Evolutionary conservation across 176 grass and related monocot species (phyloP), one percentile per base, ranked within the genome.

Genomic region (Triticum monococcum): DNA sequence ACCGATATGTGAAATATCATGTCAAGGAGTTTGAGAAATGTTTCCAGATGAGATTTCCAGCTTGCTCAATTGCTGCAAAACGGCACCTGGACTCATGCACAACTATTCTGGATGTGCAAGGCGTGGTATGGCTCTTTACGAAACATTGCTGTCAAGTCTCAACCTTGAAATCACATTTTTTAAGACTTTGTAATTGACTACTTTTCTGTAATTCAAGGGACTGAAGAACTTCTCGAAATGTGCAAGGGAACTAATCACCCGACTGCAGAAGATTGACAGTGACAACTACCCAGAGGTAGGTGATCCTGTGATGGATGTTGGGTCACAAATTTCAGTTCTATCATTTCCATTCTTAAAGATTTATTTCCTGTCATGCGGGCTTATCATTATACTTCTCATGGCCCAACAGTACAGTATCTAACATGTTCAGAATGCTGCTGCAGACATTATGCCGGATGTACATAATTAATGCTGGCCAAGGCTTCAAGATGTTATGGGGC

Each of bases 231-330:
- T 99, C 87, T 92, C 90, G 0, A 99, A 99, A 85, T 40, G 86
- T 87, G 97, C 97, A 60, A 85, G 97, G 90, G 97, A 99, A 84
- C 89, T 99, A 52, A 96, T 99, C 37, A 88, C 89, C 41, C 92
- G 77, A 45, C 70, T 99, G 78, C 92, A 99, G 87, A 99, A 91
- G 78, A 93, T 99, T 56, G 97, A 99, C 87, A 91, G 65, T 89
- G 94, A 99, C 83, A 99, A 99, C 80, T 99, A 99, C 67, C 97
- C 97, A 83, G 92, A 99, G 94, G 97, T 99, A 78, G 36, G 72
- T 87, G 31, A 88, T 74, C 20, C 72, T n/a, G 43, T 37, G 50
- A 43, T 77, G 61, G 35, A 77, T 63, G 64, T 36, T 81, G 64
- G 5, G 20, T 60, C 17, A 24, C 10, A 82, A 30, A 26, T 61